Percentiles rank a stretch among this genome's conserved stretches.
Evolutionary conservation across 768 basidiomycete genomes (phyloP).

Genomic region (Fibroporia radiculosa): DNA sequence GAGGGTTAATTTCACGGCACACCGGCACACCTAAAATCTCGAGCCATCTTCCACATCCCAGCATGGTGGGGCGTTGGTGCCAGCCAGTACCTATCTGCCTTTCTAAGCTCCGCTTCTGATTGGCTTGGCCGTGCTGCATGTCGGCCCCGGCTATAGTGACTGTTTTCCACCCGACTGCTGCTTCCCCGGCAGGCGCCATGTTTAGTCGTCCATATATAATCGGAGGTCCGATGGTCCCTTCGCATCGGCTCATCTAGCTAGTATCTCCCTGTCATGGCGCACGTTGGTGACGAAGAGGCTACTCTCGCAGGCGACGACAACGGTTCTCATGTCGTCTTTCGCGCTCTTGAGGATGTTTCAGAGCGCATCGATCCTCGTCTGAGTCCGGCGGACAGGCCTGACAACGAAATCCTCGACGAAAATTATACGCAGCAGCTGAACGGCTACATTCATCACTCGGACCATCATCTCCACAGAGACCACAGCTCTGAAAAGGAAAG

Average conservation of each 20-base stretch:
- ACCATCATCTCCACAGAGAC: slow-evolving; percentile 11
- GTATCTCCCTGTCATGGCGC: not conserved
- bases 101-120: too few species aligned
- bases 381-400: slow-evolving; percentile 23
- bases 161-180: too few species aligned
- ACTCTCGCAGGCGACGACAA: slow-evolving; percentile 3
- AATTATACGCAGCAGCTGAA: slow-evolving; percentile 24
- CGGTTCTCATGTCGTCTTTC: slow-evolving; percentile 11
- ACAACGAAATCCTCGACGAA: slow-evolving; percentile 27
- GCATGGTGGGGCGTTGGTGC: too few species aligned
- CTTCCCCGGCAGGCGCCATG: too few species aligned
- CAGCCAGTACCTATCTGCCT: too few species aligned
- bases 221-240: not conserved
- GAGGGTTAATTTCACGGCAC: too few species aligned
- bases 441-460: slow-evolving; percentile 22
- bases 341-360: slow-evolving; percentile 10
- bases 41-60: too few species aligned
- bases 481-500: slow-evolving; percentile 3
- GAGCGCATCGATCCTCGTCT: slow-evolving; percentile 34
- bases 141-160: too few species aligned
- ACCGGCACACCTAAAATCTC: too few species aligned
- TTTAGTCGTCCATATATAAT: too few species aligned
- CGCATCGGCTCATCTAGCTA: not conserved
- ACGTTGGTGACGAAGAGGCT: slow-evolving; percentile 9
- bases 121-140: too few species aligned